These are phyloP conservation scores for Phytophthora pisi DNA, from an alignment of 352 stramenopile species.

Conservation along the genomic window DNA sequence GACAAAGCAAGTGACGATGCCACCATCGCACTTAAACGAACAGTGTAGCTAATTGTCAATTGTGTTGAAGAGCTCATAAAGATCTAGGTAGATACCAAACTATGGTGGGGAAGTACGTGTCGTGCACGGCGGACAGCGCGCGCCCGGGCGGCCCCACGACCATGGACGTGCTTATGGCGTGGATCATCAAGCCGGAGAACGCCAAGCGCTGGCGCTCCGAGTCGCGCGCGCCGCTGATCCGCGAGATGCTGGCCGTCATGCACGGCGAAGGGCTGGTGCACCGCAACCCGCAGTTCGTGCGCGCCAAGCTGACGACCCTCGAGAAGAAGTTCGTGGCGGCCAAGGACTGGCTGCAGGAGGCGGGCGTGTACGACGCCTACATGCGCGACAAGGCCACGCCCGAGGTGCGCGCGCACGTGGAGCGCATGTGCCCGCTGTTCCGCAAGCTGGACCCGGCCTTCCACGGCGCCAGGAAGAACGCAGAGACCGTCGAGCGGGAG, in stretches of 20 bases:
- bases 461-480: constrained; percentile 24
- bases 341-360: constrained; percentile 45
- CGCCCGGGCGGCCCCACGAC: constrained; percentile 25
- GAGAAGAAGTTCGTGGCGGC: constrained; percentile 50
- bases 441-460: constrained; percentile 36
- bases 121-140: constrained; percentile 22
- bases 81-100: no score
- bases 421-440: constrained; percentile 36
- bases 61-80: no score
- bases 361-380: constrained; percentile 40
- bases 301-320: constrained; percentile 37
- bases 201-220: constrained; percentile 40
- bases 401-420: constrained; percentile 40
- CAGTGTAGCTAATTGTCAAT: no score
- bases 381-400: constrained; percentile 26
- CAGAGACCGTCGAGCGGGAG: constrained; percentile 28
- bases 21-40: no score
- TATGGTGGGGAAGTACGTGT: neutral
- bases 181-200: constrained; percentile 41
- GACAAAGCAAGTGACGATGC: no score
- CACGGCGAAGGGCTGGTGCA: constrained; percentile 30
- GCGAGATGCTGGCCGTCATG: constrained; percentile 40
- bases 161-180: constrained; percentile 42
- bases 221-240: constrained; percentile 15
- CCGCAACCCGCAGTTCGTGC: constrained; percentile 33